Evolutionary conservation across 2,329 filamentous ascomycete species (phyloP).

Genomic region (Aaosphaeria pasadenensis): DNA sequence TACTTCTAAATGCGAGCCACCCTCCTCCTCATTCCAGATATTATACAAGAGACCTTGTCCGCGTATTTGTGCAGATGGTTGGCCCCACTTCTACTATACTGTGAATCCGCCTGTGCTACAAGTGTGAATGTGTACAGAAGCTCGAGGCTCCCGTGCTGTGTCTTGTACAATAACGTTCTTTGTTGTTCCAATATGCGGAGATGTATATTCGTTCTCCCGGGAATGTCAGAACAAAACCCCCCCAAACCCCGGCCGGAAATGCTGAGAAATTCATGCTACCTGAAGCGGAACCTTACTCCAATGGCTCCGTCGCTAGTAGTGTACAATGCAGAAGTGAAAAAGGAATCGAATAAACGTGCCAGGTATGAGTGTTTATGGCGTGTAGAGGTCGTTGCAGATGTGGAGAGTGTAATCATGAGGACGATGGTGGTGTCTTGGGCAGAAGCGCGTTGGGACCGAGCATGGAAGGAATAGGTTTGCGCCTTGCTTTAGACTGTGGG

Average conservation of each 20-base stretch:
- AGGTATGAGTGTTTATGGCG: background rate
- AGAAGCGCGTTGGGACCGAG: slow-evolving; percentile 27
- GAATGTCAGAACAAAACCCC: background rate
- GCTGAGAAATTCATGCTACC: background rate
- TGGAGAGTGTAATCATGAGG: slow-evolving; percentile 3
- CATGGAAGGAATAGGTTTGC: slow-evolving; percentile 49
- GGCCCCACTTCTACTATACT: no score
- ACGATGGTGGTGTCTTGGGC: slow-evolving; percentile 26
- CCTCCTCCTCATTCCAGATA: no score
- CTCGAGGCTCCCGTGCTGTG: no score
- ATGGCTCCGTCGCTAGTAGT: slow-evolving; percentile 1
- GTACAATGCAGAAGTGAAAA: slow-evolving; percentile 1
- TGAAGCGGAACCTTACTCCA: background rate
- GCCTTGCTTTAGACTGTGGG: slow-evolving; percentile 46
- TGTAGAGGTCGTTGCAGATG: slow-evolving; percentile 1
- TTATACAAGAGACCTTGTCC: no score
- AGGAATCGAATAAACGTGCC: slow-evolving; percentile 3
- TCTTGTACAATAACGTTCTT: no score
- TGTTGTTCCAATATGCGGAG: background rate
- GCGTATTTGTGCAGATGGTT: no score
- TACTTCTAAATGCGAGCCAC: no score
- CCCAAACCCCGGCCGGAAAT: background rate
- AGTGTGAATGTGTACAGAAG: no score
- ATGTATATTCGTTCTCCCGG: background rate
- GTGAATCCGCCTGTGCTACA: no score